Conservation (phyloP, 495 filamentous ascomycete genomes). For the Tuber indicum region DNA sequence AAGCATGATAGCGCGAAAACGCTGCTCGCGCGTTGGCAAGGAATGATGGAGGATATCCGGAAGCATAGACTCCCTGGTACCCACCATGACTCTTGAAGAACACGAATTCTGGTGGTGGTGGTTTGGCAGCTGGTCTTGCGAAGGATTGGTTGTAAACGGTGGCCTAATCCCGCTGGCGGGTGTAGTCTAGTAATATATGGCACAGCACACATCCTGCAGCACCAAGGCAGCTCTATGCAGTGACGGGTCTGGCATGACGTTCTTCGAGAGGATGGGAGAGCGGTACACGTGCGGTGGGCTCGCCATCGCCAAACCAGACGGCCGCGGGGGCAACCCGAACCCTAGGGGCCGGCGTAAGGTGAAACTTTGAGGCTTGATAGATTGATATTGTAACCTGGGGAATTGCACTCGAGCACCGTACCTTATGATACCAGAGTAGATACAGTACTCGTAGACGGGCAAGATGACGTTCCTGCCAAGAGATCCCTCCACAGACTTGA, state of each 20-base stretch:
- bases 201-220: slow-evolving; percentile 67
- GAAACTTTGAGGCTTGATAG: neutral
- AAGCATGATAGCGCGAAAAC: slow-evolving; percentile 62
- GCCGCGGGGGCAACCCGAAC: slow-evolving; percentile 27
- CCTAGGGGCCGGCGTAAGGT: neutral
- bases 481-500: neutral
- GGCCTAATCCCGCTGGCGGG: slow-evolving; percentile 57
- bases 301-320: slow-evolving; percentile 54
- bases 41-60: slow-evolving; percentile 63
- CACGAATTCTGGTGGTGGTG: slow-evolving; percentile 34
- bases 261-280: slow-evolving; percentile 54
- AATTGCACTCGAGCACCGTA: neutral
- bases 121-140: slow-evolving; percentile 40
- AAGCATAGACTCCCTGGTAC: slow-evolving; percentile 63
- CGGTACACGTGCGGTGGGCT: slow-evolving; percentile 66
- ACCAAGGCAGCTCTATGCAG: slow-evolving; percentile 62
- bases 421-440: too few relatives aligned
- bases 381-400: neutral
- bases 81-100: slow-evolving; percentile 50
- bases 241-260: slow-evolving; percentile 56
- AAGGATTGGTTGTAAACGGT: slow-evolving; percentile 49
- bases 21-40: slow-evolving; percentile 60
- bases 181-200: slow-evolving; percentile 59
- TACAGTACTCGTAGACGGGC: too few relatives aligned
- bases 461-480: neutral